Percentiles rank a stretch among this genome's conserved stretches.
Conservation (phyloP, 2,329 filamentous ascomycete genomes). For the Dothideomycetes sp. region DNA sequence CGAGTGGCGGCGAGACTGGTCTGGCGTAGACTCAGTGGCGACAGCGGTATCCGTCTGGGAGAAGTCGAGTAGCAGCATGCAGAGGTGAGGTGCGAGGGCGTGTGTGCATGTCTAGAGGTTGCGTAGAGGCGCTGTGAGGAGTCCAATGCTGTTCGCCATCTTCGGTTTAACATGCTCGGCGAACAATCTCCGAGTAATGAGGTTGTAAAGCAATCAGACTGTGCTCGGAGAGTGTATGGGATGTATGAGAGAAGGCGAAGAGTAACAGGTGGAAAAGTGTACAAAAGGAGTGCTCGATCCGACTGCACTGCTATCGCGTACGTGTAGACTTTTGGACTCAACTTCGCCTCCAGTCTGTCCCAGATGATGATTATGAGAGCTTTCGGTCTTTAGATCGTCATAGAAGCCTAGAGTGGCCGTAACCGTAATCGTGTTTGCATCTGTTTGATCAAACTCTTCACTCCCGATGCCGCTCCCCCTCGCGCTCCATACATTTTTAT, state of each 20-base stretch:
- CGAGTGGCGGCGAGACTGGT: slow-evolving; percentile 16
- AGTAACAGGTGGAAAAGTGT: background rate
- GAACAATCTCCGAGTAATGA: no score
- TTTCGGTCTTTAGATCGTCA: background rate
- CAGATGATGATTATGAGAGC: background rate
- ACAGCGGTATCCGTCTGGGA: slow-evolving; percentile 9
- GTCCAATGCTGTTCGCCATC: slow-evolving; percentile 47
- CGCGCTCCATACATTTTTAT: no score
- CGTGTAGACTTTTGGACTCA: no score
- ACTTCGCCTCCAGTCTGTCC: no score
- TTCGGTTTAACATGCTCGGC: slow-evolving; percentile 33
- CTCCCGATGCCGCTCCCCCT: no score
- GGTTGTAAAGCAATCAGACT: background rate
- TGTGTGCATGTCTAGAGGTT: slow-evolving; percentile 16
- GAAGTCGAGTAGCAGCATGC: slow-evolving; percentile 8
- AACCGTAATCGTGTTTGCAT: background rate
- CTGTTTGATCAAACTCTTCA: no score
- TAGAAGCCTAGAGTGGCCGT: background rate
- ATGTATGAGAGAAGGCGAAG: background rate
- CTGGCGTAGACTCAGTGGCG: slow-evolving; percentile 13
- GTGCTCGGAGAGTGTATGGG: background rate
- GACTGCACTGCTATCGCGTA: no score
- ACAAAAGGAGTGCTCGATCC: background rate
- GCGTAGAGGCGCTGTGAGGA: slow-evolving; percentile 19
- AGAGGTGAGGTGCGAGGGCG: slow-evolving; percentile 14